Evolutionary conservation across 164 flowering plant species (phyloP).

Genomic region (Taxillus chinensis): DNA sequence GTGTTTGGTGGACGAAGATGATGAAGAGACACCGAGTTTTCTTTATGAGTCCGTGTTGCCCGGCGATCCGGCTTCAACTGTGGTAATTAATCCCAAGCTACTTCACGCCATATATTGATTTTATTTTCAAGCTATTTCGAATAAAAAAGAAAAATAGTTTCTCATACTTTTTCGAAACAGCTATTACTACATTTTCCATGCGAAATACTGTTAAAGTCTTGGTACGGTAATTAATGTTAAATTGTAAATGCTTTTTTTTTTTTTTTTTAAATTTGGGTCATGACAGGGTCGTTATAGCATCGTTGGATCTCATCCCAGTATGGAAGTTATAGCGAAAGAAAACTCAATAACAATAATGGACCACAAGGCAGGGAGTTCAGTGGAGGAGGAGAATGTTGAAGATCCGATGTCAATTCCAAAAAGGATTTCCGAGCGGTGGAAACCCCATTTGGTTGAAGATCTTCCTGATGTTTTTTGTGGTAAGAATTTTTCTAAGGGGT

Average conservation of each 20-base stretch:
- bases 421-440: slow-evolving; percentile 55
- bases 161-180: too few relatives aligned
- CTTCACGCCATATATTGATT: too few relatives aligned
- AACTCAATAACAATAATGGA: slow-evolving; percentile 57
- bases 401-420: slow-evolving; percentile 69
- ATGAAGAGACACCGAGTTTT: slow-evolving; percentile 78
- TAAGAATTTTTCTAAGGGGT: slow-evolving; percentile 11
- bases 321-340: slow-evolving; percentile 74
- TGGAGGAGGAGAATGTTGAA: slow-evolving; percentile 42
- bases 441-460: slow-evolving; percentile 49
- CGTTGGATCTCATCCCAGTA: slow-evolving; percentile 63
- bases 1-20: slow-evolving; percentile 75
- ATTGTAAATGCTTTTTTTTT: too few relatives aligned
- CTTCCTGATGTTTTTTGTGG: slow-evolving; percentile 85
- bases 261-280: too few relatives aligned
- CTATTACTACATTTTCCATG: too few relatives aligned
- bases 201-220: too few relatives aligned
- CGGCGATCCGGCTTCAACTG: slow-evolving; percentile 27
- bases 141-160: too few relatives aligned
- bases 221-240: too few relatives aligned
- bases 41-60: slow-evolving; percentile 73
- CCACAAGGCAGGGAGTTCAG: slow-evolving; percentile 35
- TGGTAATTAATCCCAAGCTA: slow-evolving; percentile 26
- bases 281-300: slow-evolving; percentile 73
- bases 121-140: too few relatives aligned